A percentile compares a stretch with the other conserved stretches of the same genome.
Conservation (phyloP, 1,284 basidiomycete genomes). For the Amylostereum chailletii region DNA sequence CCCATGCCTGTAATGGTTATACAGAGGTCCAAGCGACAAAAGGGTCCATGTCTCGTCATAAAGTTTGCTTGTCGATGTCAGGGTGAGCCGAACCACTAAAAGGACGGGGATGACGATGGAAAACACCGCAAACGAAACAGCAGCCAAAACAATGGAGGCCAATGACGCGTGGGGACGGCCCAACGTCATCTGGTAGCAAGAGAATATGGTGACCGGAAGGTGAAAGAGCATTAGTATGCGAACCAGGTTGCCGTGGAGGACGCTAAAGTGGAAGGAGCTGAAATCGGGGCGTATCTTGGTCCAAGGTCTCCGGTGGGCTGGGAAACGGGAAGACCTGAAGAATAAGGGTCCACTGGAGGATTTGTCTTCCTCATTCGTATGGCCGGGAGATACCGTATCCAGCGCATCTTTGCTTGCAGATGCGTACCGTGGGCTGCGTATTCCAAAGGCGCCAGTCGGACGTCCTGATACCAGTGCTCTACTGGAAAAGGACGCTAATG, state of each 20-base stretch:
- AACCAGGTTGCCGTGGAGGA: constrained; percentile 84
- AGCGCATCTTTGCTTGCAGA: constrained; percentile 43
- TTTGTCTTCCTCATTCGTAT: constrained; percentile 42
- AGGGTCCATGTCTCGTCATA: constrained; percentile 92
- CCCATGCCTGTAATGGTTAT: constrained; percentile 90
- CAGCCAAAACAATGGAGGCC: constrained; percentile 61
- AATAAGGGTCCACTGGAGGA: constrained; percentile 27
- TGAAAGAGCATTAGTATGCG: constrained; percentile 89
- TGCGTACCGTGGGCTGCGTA: constrained; percentile 47
- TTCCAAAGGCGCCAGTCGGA: constrained; percentile 25
- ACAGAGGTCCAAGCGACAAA: constrained; percentile 87
- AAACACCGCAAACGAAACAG: constrained; percentile 69
- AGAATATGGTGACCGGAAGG: constrained; percentile 88
- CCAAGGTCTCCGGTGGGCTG: constrained; percentile 31
- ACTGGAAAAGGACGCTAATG: constrained; percentile 33
- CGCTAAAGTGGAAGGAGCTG: constrained; percentile 68
- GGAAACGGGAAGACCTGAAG: constrained; percentile 22
- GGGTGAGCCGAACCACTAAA: constrained; percentile 67
- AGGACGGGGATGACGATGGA: constrained; percentile 72
- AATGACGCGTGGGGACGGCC: constrained; percentile 40
- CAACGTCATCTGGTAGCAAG: constrained; percentile 77
- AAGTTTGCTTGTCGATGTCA: constrained; percentile 81
- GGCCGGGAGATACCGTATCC: constrained; percentile 23
- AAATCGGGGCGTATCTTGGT: constrained; percentile 53
- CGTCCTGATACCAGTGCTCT: constrained; percentile 20